Percentiles rank a stretch among this genome's conserved stretches.
Evolutionary conservation across 192 early-diverging fungal species (phyloP).

Genomic region (Powellomyces hirtus): DNA sequence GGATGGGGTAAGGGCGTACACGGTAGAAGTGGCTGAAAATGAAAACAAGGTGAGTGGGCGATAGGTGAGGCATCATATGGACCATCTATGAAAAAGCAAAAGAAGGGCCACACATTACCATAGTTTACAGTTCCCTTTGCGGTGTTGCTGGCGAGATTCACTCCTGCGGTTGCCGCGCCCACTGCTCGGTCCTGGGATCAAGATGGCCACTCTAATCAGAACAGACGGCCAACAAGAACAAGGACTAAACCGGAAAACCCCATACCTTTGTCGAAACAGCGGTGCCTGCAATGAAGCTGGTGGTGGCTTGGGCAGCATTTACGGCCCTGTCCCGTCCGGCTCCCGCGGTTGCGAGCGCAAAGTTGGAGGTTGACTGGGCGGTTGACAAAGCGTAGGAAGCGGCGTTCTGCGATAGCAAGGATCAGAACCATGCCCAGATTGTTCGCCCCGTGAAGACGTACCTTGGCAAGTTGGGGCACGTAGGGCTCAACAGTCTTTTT

Average conservation of each 20-base stretch:
- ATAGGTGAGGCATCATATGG: too few species aligned
- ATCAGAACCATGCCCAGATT: too few species aligned
- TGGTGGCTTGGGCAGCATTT: background rate
- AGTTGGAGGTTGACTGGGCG: slow-evolving; percentile 12
- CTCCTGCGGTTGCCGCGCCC: slow-evolving; percentile 8
- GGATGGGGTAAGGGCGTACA: slow-evolving; percentile 50
- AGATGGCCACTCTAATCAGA: too few species aligned
- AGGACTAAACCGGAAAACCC: too few species aligned
- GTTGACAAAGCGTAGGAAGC: slow-evolving; percentile 24
- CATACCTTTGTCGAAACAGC: too few species aligned
- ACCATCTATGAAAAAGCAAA: slow-evolving; percentile 35
- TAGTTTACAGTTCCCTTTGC: too few species aligned
- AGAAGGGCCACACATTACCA: slow-evolving; percentile 28
- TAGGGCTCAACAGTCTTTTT: slow-evolving; percentile 38
- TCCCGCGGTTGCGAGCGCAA: slow-evolving; percentile 15
- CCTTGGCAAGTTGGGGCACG: slow-evolving; percentile 45
- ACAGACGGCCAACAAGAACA: too few species aligned
- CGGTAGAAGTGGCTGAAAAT: slow-evolving; percentile 51
- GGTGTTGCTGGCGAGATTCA: slow-evolving; percentile 25
- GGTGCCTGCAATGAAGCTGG: too few species aligned
- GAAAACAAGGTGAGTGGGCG: too few species aligned
- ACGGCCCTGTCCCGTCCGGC: slow-evolving; percentile 14
- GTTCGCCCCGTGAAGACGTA: too few species aligned
- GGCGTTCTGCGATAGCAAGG: too few species aligned
- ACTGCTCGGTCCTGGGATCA: too few species aligned